Evolutionary conservation across 2,329 filamentous ascomycete species (phyloP).

Genomic region (Teratosphaeria nubilosa): DNA sequence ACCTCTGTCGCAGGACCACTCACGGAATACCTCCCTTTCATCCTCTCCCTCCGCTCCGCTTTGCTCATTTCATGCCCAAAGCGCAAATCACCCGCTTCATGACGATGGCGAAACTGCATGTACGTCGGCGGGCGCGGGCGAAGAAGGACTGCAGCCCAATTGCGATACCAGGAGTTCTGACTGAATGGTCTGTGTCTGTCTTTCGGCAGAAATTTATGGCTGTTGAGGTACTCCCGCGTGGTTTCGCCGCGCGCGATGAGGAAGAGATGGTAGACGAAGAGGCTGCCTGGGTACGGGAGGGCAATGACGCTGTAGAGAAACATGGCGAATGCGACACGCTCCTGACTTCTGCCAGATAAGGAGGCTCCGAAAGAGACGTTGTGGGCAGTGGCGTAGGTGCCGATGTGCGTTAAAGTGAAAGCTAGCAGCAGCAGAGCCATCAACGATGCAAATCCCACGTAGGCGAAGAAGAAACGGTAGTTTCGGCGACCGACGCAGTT

Average conservation of each 20-base stretch:
- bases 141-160: conserved; percentile 71
- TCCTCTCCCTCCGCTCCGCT: conserved; percentile 39
- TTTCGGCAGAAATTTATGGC: conserved; percentile 85
- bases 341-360: conserved; percentile 29
- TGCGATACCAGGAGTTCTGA: conserved; percentile 62
- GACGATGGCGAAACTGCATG: conserved; percentile 70
- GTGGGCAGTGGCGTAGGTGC: conserved; percentile 58
- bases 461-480: conserved; percentile 95
- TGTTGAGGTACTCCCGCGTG: conserved; percentile 90
- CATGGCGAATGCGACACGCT: conserved; percentile 57
- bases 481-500: conserved; percentile 96
- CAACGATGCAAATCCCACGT: conserved; percentile 69
- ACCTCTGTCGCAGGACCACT: not conserved
- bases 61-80: conserved; percentile 46
- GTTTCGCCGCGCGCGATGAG: conserved; percentile 86
- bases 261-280: conserved; percentile 85
- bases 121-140: conserved; percentile 82
- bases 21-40: conserved; percentile 37
- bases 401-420: conserved; percentile 69
- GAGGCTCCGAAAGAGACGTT: conserved; percentile 57
- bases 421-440: conserved; percentile 66
- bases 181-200: conserved; percentile 85
- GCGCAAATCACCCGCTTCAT: conserved; percentile 74
- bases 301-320: conserved; percentile 69
- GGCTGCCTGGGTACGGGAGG: conserved; percentile 68